These are phyloP conservation scores for Trichoderma sp. DNA, from an alignment of 2,329 filamentous ascomycete species.

Conservation along the genomic window DNA sequence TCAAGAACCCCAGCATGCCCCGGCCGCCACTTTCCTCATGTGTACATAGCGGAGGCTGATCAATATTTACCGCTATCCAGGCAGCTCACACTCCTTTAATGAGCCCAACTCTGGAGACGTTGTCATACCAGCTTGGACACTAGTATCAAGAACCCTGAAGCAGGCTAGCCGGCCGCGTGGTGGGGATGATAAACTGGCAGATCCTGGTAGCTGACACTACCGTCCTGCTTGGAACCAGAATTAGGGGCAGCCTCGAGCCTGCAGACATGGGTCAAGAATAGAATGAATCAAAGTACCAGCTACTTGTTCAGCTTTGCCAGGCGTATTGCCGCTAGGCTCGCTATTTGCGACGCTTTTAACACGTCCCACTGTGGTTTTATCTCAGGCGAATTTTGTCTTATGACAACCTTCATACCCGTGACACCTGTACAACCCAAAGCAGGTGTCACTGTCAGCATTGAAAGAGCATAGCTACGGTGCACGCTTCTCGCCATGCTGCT, in stretches of 20 bases:
- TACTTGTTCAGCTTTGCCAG: neutral
- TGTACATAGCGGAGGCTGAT: constrained; percentile 1
- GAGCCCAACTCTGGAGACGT: neutral
- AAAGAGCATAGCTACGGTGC: neutral
- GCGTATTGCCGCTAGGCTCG: neutral
- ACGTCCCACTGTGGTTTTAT: neutral
- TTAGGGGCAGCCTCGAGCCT: constrained; percentile 4
- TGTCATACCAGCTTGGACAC: neutral
- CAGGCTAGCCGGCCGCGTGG: constrained; percentile 1
- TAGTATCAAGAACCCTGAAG: neutral
- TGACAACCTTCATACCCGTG: constrained; percentile 2
- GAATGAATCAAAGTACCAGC: neutral
- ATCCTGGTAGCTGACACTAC: constrained; percentile 4
- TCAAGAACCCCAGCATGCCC: neutral
- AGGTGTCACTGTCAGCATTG: neutral
- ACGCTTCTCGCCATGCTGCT: constrained; percentile 9
- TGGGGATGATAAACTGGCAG: neutral
- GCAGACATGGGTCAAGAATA: neutral
- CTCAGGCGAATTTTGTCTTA: neutral
- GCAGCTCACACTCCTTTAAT: neutral
- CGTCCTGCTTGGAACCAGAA: neutral
- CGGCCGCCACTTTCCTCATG: neutral
- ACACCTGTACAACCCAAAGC: neutral
- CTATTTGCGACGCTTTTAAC: neutral
- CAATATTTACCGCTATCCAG: neutral